phyloP scores from a whole-genome alignment of 768 basidiomycete genomes.

The Nevesoporus exiguus region DNA sequence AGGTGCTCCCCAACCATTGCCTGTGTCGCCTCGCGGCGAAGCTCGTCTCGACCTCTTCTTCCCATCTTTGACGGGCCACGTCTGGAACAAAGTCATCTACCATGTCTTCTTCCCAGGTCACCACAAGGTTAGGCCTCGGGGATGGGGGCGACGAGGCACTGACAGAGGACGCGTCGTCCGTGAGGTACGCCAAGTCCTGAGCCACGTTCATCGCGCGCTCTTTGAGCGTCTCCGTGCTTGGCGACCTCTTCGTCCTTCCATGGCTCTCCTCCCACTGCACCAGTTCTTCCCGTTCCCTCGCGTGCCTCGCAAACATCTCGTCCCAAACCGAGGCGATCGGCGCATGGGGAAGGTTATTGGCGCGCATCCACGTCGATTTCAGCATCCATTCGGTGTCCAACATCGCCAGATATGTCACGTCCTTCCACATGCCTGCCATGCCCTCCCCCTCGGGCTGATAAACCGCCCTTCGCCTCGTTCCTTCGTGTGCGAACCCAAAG shows the following conservation, averaged over 20 bases:
- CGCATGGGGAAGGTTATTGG: background rate
- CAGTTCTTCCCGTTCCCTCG: constrained; percentile 54
- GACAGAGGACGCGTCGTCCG: constrained; percentile 17
- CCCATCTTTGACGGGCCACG: constrained; percentile 7
- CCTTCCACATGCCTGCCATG: constrained; percentile 48
- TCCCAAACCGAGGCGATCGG: constrained; percentile 54
- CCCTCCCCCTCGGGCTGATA: constrained; percentile 39
- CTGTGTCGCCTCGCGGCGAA: constrained; percentile 4
- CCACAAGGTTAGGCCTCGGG: constrained; percentile 12
- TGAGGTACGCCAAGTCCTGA: constrained; percentile 14
- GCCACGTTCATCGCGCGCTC: background rate
- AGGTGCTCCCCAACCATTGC: background rate
- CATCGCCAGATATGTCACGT: constrained; percentile 57
- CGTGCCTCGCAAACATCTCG: constrained; percentile 56
- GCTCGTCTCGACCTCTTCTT: constrained; percentile 13
- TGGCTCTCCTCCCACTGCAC: constrained; percentile 47
- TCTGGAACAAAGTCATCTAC: background rate
- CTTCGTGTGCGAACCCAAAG: constrained; percentile 58
- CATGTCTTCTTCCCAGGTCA: constrained; percentile 19
- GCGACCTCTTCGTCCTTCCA: constrained; percentile 28
- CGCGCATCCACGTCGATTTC: constrained; percentile 23
- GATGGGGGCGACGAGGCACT: constrained; percentile 21
- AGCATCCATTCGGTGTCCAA: constrained; percentile 60
- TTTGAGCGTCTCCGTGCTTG: constrained; percentile 44
- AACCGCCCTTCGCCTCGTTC: constrained; percentile 54